Evolutionary conservation across 305 asterid species (phyloP).

Genomic region (Fraxinus angustifolia): DNA sequence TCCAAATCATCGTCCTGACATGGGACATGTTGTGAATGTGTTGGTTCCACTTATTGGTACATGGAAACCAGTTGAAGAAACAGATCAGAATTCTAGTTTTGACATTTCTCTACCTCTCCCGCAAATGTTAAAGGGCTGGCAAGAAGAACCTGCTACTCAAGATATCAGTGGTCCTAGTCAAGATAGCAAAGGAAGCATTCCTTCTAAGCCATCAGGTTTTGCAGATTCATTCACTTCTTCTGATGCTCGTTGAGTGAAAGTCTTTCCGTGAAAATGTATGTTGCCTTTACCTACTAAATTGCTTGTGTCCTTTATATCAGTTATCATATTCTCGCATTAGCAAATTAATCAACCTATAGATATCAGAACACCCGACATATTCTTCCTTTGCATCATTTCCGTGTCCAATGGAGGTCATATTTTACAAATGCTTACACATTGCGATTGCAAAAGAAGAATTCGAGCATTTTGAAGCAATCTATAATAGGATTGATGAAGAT

Average conservation of each 20-base stretch:
- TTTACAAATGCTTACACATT: neutral
- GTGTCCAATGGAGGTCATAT: neutral
- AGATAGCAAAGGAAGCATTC: slow-evolving; percentile 67
- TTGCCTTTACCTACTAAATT: neutral
- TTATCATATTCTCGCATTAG: neutral
- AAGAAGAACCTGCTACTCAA: slow-evolving; percentile 43
- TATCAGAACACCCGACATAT: neutral
- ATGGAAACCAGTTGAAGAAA: slow-evolving; percentile 64
- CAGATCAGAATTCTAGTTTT: slow-evolving; percentile 33
- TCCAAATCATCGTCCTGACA: slow-evolving; percentile 79
- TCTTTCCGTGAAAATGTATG: neutral
- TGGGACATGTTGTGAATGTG: slow-evolving; percentile 70
- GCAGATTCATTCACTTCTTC: slow-evolving; percentile 65
- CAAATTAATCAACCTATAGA: neutral
- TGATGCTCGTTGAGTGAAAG: slow-evolving; percentile 57
- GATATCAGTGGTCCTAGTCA: slow-evolving; percentile 42
- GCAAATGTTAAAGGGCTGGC: slow-evolving; percentile 69
- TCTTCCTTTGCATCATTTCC: neutral
- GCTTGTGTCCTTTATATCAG: neutral
- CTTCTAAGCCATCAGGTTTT: slow-evolving; percentile 61
- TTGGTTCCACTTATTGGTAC: slow-evolving; percentile 48
- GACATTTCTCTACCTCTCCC: slow-evolving; percentile 53
- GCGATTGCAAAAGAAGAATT: neutral
- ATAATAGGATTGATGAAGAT: neutral
- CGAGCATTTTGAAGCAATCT: neutral